A percentile compares a stretch with the other conserved stretches of the same genome.
These are phyloP conservation scores for Aspergillus coremiiformis DNA, from an alignment of 495 filamentous ascomycete species.

Conservation along the genomic window DNA sequence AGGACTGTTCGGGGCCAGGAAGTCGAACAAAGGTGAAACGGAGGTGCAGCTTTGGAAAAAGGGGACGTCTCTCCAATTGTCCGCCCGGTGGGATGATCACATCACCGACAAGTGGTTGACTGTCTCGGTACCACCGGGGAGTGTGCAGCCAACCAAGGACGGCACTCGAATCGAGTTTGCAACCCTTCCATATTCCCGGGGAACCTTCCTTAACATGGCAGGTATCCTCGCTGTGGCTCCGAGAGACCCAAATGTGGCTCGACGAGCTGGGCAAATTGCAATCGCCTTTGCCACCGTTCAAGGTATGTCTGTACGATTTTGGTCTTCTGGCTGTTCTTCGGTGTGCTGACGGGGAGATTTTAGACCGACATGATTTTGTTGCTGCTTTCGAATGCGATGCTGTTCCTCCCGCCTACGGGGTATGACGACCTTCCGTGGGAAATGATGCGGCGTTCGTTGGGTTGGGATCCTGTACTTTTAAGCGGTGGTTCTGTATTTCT, in stretches of 20 bases:
- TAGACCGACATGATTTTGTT: conserved; percentile 25
- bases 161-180: conserved; percentile 23
- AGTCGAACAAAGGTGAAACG: conserved; percentile 26
- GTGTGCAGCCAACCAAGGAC: conserved; percentile 13
- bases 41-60: conserved; percentile 33
- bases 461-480: no score
- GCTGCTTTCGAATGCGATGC: conserved; percentile 7
- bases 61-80: conserved; percentile 18
- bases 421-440: not conserved
- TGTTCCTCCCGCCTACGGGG: not conserved
- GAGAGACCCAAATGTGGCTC: conserved; percentile 15
- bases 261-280: conserved; percentile 23
- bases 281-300: conserved; percentile 22
- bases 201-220: conserved; percentile 30
- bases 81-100: conserved; percentile 28
- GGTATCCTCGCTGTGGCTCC: conserved; percentile 24
- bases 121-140: conserved; percentile 11
- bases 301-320: conserved; percentile 16
- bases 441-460: no score
- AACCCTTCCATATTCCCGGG: conserved; percentile 17
- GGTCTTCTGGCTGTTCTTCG: not conserved
- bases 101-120: conserved; percentile 32
- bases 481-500: no score
- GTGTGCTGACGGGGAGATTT: not conserved
- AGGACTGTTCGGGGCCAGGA: conserved; percentile 17